phyloP scores from a whole-genome alignment of 345 rosid genomes.

The Nephelium lappaceum region DNA sequence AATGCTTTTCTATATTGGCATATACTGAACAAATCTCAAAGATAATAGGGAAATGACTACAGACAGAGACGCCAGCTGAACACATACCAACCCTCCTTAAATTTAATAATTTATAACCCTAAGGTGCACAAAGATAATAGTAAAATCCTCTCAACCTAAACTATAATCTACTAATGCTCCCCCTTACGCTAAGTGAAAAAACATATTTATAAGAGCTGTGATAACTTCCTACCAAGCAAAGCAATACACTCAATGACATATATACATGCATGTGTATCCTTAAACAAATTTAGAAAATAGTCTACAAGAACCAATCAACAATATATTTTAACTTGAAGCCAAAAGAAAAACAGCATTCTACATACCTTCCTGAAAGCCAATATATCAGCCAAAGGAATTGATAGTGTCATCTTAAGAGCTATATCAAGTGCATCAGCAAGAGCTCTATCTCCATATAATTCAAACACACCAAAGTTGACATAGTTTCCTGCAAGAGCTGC shows the following conservation, averaged over 20 bases:
- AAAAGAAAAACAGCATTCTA: background rate
- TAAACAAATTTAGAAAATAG: background rate
- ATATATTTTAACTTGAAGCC: background rate
- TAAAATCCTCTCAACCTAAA: background rate
- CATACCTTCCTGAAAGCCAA: constrained; percentile 92
- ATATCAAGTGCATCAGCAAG: constrained; percentile 94
- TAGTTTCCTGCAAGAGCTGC: constrained; percentile 95
- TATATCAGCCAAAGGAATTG: constrained; percentile 92
- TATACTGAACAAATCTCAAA: background rate
- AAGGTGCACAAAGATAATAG: no score
- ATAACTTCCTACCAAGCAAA: background rate
- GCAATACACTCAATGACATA: constrained; percentile 2
- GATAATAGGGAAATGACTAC: no score
- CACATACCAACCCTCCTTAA: no score
- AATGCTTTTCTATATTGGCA: background rate
- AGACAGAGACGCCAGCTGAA: no score
- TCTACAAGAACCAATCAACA: background rate
- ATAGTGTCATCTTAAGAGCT: constrained; percentile 81
- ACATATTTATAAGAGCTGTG: background rate
- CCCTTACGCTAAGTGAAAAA: background rate
- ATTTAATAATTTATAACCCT: no score
- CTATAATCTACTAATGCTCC: background rate
- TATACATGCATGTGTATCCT: background rate
- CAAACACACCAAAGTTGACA: constrained; percentile 97
- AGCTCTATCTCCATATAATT: constrained; percentile 97